These are phyloP conservation scores for Wallacemonas rigidus DNA, from an alignment of 208 protist species.

Conservation along the genomic window DNA sequence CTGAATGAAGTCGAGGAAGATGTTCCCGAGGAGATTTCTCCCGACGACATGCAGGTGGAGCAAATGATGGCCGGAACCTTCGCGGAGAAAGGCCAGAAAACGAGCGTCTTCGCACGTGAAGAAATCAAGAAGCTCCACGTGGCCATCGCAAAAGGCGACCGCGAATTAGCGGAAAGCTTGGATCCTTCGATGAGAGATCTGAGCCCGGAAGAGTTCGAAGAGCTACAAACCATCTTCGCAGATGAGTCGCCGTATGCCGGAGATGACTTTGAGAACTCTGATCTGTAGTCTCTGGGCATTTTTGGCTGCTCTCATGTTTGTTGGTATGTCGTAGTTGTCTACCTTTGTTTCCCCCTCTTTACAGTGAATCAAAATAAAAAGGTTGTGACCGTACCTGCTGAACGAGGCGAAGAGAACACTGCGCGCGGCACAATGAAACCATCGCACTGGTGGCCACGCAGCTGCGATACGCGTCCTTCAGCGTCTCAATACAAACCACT, in stretches of 20 bases:
- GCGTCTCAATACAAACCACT: no score
- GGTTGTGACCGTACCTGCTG: no score
- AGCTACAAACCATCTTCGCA: constrained; percentile 33
- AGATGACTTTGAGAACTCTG: neutral
- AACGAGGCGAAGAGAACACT: no score
- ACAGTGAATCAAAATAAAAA: no score
- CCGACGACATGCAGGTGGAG: constrained; percentile 71
- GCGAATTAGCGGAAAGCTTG: constrained; percentile 40
- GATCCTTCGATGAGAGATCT: constrained; percentile 62
- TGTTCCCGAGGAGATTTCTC: constrained; percentile 36
- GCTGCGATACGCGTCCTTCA: no score
- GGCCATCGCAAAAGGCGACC: constrained; percentile 49
- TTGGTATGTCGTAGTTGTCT: neutral
- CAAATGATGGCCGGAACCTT: constrained; percentile 68
- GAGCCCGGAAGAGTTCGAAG: constrained; percentile 58
- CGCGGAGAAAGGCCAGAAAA: constrained; percentile 40
- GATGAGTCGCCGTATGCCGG: constrained; percentile 11
- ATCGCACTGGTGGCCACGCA: no score
- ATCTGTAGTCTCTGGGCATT: neutral
- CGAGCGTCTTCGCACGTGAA: constrained; percentile 65
- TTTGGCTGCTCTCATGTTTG: neutral
- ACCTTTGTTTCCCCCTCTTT: constrained; percentile 9
- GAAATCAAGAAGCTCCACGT: constrained; percentile 63
- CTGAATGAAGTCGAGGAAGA: constrained; percentile 33
- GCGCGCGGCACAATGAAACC: no score